phyloP scores from a whole-genome alignment of 78 protist genomes.

The Bodo saltans region DNA sequence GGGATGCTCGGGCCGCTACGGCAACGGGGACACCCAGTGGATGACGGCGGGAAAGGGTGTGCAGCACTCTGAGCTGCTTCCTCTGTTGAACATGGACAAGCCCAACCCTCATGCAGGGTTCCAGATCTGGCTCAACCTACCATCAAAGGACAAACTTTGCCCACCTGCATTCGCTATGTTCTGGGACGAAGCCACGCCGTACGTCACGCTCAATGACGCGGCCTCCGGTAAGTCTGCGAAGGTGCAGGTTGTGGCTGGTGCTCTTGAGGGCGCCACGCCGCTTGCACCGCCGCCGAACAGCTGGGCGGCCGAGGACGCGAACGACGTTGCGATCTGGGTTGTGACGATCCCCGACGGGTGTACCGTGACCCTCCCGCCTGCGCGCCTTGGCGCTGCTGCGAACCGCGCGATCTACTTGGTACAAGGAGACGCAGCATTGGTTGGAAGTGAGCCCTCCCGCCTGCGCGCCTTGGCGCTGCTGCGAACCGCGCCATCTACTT shows the following conservation, averaged over 20 bases:
- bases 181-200: not conserved
- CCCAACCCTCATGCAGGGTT: constrained; percentile 6
- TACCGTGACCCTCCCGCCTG: not conserved
- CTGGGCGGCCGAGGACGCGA: not conserved
- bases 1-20: constrained; percentile 23
- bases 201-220: not conserved
- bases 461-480: not conserved
- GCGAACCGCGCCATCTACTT: not conserved
- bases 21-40: constrained; percentile 45
- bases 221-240: too few relatives aligned
- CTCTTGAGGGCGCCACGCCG: not conserved
- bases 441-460: too few relatives aligned
- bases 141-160: not conserved
- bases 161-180: constrained; percentile 22
- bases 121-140: constrained; percentile 46
- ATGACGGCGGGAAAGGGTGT: constrained; percentile 40
- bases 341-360: not conserved
- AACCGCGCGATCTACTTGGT: not conserved
- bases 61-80: constrained; percentile 37
- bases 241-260: not conserved
- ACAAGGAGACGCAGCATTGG: not conserved
- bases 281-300: constrained; percentile 23
- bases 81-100: not conserved
- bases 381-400: not conserved
- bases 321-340: not conserved